Evolutionary conservation across 2,329 filamentous ascomycete genomes (phyloP).

Genomic region (Hymenoscyphus fraxineus): DNA sequence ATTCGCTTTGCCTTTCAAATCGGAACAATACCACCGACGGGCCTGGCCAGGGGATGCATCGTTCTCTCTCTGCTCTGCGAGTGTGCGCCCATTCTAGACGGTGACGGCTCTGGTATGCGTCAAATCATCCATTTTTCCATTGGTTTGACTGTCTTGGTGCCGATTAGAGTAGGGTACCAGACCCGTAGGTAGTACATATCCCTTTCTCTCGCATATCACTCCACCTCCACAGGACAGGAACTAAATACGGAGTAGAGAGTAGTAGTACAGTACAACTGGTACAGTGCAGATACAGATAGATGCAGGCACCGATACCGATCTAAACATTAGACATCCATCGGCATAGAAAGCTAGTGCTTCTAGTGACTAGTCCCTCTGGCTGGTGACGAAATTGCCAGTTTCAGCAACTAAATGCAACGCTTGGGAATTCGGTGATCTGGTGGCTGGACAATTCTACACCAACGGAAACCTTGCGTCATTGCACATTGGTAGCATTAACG

Average conservation of each 20-base stretch:
- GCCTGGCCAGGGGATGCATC: neutral
- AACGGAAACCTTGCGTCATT: neutral
- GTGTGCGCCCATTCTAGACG: too few relatives aligned
- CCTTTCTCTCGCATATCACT: neutral
- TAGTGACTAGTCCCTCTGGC: neutral
- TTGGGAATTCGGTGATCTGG: neutral
- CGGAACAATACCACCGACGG: slow-evolving; percentile 3
- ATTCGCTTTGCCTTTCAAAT: neutral
- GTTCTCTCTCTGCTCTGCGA: too few relatives aligned
- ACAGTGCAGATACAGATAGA: too few relatives aligned
- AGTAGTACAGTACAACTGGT: too few relatives aligned
- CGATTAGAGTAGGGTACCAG: too few relatives aligned
- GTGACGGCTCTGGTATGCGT: neutral
- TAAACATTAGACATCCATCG: neutral
- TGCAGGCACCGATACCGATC: neutral
- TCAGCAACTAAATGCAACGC: neutral
- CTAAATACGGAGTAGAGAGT: too few relatives aligned
- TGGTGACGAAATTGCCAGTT: neutral
- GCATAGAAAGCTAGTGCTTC: neutral
- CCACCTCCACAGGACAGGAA: neutral
- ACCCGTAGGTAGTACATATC: too few relatives aligned
- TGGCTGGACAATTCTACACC: neutral
- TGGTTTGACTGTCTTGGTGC: too few relatives aligned
- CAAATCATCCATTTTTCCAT: neutral
- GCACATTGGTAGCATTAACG: neutral